A percentile compares a stretch with the other conserved stretches of the same genome.
Conservation (phyloP, 1,284 basidiomycete genomes). For the Ustilago nuda region DNA sequence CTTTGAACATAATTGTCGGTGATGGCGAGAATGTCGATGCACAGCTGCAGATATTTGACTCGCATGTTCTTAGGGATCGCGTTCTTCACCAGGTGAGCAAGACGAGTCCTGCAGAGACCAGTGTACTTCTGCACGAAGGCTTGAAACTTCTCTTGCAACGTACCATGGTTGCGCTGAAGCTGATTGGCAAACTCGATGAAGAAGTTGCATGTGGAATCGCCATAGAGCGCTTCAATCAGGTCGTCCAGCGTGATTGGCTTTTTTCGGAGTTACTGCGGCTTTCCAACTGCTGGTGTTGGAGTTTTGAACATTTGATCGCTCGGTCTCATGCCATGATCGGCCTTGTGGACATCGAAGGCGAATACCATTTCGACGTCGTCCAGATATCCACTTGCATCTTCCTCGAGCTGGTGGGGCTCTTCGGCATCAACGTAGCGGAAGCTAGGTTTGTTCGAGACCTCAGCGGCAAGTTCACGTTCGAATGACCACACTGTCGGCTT, state of each 20-base stretch:
- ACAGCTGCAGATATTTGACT: constrained; percentile 5
- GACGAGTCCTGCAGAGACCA: background rate
- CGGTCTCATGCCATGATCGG: background rate
- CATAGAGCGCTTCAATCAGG: constrained; percentile 6
- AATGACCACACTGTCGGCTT: constrained; percentile 17
- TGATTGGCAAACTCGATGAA: background rate
- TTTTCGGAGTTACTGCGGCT: background rate
- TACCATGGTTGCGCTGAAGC: background rate
- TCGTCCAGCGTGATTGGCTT: constrained; percentile 16
- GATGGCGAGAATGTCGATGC: constrained; percentile 15
- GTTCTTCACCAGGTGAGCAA: constrained; percentile 8
- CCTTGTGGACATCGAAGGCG: background rate
- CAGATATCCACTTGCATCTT: background rate
- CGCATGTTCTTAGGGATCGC: background rate
- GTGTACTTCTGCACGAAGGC: constrained; percentile 7
- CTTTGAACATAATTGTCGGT: constrained; percentile 9
- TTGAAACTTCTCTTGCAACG: constrained; percentile 17
- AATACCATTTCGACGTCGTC: background rate
- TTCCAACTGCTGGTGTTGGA: background rate
- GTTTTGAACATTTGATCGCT: background rate
- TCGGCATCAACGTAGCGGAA: background rate
- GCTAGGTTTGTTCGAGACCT: background rate
- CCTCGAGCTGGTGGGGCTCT: background rate
- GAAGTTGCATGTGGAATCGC: background rate
- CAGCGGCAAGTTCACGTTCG: background rate